phyloP scores from a whole-genome alignment of 306 rosid genomes.

The Castanospermum australe region DNA sequence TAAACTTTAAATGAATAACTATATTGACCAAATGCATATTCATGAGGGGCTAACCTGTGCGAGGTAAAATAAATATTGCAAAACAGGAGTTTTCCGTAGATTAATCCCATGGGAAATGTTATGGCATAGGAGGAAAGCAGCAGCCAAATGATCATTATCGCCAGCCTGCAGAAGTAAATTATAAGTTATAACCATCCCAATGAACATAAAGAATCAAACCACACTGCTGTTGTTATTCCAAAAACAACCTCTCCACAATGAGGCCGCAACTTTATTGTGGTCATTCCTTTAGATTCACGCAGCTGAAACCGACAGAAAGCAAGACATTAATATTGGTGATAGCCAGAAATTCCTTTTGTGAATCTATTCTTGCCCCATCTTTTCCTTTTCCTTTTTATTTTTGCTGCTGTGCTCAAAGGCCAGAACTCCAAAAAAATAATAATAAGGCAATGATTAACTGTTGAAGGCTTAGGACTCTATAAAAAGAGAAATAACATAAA shows the following conservation, averaged over 20 bases:
- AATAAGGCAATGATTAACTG: not conserved
- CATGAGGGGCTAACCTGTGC: slow-evolving; percentile 62
- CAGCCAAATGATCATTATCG: slow-evolving; percentile 85
- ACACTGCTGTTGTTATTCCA: not conserved
- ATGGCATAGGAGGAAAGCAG: slow-evolving; percentile 74
- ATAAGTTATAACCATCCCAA: slow-evolving; percentile 19
- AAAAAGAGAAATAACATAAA: slow-evolving; percentile 24
- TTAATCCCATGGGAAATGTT: slow-evolving; percentile 87
- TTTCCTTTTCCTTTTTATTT: not conserved
- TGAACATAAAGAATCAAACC: slow-evolving; percentile 4
- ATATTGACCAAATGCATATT: slow-evolving; percentile 10
- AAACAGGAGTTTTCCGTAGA: slow-evolving; percentile 78
- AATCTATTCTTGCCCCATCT: not conserved
- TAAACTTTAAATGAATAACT: not conserved
- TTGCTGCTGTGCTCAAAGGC: not conserved
- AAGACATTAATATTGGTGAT: slow-evolving; percentile 2
- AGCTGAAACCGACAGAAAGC: slow-evolving; percentile 52
- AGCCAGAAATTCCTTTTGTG: not conserved
- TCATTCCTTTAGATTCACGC: slow-evolving; percentile 66
- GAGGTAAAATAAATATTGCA: slow-evolving; percentile 81
- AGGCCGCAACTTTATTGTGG: slow-evolving; percentile 75
- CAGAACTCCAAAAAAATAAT: not conserved
- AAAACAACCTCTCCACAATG: slow-evolving; percentile 87
- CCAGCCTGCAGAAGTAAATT: slow-evolving; percentile 62
- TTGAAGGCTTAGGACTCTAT: slow-evolving; percentile 4